These are phyloP conservation scores for Zangia roseola DNA, from an alignment of 768 basidiomycete genomes.

Conservation along the genomic window DNA sequence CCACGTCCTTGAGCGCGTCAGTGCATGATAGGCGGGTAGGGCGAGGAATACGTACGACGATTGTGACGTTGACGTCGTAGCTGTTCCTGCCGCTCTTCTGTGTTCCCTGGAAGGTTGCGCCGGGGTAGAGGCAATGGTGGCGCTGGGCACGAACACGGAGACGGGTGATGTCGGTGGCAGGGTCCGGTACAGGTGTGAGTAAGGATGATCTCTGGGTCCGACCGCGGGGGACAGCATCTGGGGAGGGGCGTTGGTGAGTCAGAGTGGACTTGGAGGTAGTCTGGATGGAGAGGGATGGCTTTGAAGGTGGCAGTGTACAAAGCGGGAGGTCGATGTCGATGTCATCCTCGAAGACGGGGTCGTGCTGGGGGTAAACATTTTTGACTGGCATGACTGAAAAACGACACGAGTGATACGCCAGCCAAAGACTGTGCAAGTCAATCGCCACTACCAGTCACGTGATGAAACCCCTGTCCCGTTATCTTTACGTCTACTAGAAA, in stretches of 20 bases:
- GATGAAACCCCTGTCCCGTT: background rate
- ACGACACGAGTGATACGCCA: constrained; percentile 11
- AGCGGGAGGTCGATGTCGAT: constrained; percentile 32
- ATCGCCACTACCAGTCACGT: constrained; percentile 16
- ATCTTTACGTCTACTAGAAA: constrained; percentile 12
- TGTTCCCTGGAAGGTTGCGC: constrained; percentile 84
- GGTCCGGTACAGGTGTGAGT: constrained; percentile 39
- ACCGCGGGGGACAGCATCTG: constrained; percentile 5
- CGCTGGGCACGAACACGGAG: constrained; percentile 69
- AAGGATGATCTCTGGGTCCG: constrained; percentile 11
- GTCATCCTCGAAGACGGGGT: constrained; percentile 34
- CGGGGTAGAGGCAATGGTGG: constrained; percentile 83
- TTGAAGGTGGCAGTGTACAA: constrained; percentile 2
- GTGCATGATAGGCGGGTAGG: background rate
- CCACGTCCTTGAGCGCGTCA: constrained; percentile 66
- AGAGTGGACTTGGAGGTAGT: constrained; percentile 10
- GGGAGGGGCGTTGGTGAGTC: constrained; percentile 20
- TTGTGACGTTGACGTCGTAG: constrained; percentile 92
- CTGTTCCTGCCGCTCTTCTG: constrained; percentile 93
- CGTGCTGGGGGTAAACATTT: constrained; percentile 19
- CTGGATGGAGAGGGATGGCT: constrained; percentile 14
- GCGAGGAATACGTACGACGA: constrained; percentile 64
- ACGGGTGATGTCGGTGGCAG: constrained; percentile 73
- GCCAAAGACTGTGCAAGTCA: constrained; percentile 20
- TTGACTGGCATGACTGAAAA: constrained; percentile 26